Evolutionary conservation across 768 basidiomycete genomes (phyloP), one percentile per base, ranked within the genome.

Genomic region (Tephrocybe sp.): DNA sequence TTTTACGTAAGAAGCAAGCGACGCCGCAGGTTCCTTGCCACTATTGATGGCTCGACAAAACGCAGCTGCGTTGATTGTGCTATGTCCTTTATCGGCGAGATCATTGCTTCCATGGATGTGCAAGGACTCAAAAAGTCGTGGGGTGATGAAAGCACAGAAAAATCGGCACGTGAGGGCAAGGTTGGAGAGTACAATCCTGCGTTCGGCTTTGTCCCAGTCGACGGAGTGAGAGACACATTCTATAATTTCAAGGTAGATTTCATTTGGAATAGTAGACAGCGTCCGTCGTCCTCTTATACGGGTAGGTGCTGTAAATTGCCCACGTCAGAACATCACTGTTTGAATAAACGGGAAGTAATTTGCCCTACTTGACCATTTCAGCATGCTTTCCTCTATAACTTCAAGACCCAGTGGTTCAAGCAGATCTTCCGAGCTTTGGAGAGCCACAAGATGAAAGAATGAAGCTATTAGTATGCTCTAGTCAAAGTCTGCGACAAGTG

Each of bases 241-340:
- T 38, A 76, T 68, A n/a, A 79, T 75, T 45, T 66, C 58, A 4
- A 71, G 53, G 45, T 77, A 78, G 17, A 79, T 64, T 52, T 80
- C 78, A 52, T 68, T 70, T 2, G 77, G 77, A 48, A 80, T 67
- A 4, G 65, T 57, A 15, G 41, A 21, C 4, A 48, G 7, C 7
- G 34, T 4, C 34, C n/a, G 25, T 6, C 32, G 23, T 39, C 21
- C 37, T 39, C 32, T 17, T 33, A 10, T 4, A 20, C 28, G 38
- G 6, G n/a, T 17, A 5, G 15, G 43, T 18, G 33, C 17, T 50
- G n/a, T 18, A 34, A 7, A n/a, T 36, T 36, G 11, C 15, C 4
- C 4, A 36, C 9, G 15, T 9, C 15, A n/a, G 15, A 4, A 36
- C 7, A 4, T n/a, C 4, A 10, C 15, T 15, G 15, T n/a, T n/a